These are phyloP conservation scores for Aulographum hederae DNA, from an alignment of 2,329 filamentous ascomycete species.

Conservation along the genomic window DNA sequence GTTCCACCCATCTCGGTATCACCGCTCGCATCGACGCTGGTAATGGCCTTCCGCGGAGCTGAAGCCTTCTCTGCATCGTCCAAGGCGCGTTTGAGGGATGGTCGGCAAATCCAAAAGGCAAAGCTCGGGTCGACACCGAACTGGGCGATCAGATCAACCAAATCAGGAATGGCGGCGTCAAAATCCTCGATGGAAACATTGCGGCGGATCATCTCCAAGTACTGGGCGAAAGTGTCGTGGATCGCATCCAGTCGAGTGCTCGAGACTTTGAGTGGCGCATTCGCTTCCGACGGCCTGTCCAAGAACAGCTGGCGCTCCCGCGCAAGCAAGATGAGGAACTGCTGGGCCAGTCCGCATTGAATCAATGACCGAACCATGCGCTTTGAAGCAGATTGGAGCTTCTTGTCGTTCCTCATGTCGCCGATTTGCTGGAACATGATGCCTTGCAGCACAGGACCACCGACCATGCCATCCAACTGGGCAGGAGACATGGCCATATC, in stretches of 20 bases:
- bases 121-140: conserved; percentile 65
- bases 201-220: conserved; percentile 70
- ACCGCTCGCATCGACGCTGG: conserved; percentile 21
- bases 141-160: conserved; percentile 54
- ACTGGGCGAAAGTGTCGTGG: conserved; percentile 69
- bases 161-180: conserved; percentile 56
- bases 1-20: conserved; percentile 35
- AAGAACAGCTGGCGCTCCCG: conserved; percentile 81
- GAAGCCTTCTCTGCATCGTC: conserved; percentile 6
- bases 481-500: conserved; percentile 76
- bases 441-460: conserved; percentile 55
- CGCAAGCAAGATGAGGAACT: conserved; percentile 74
- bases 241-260: conserved; percentile 82
- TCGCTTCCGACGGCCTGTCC: conserved; percentile 50
- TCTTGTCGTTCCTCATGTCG: conserved; percentile 64
- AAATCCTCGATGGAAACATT: conserved; percentile 64
- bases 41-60: conserved; percentile 13
- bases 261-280: conserved; percentile 74
- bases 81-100: conserved; percentile 45
- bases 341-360: conserved; percentile 59
- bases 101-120: conserved; percentile 69
- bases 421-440: conserved; percentile 35
- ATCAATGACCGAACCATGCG: conserved; percentile 65
- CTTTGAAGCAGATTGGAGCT: conserved; percentile 55
- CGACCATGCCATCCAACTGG: conserved; percentile 75